Evolutionary conservation across 257 asterid species (phyloP), one percentile per base, ranked within the genome.

Genomic region (Haberlea rhodopensis): DNA sequence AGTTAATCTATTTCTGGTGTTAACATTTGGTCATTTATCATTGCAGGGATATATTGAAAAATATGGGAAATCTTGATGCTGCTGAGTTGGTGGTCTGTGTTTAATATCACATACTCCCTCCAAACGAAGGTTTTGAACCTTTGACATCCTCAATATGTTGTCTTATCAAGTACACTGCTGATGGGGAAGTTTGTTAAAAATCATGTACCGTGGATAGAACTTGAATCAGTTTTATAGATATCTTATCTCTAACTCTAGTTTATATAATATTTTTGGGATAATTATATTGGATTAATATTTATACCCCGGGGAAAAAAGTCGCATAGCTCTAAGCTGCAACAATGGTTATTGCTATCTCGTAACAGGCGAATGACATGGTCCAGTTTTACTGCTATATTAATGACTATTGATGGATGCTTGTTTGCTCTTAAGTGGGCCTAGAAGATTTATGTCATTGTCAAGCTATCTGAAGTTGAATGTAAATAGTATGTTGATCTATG

Each of bases 41-140:
- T 75, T 89, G 94, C 97, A 92, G 99, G 99, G 80, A 1, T 87
- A 92, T 49, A 79, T 92, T 54, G 84, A 63, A 27, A 87, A 76
- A 69, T 81, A 87, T 79, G 88, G 91, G 67, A 82, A 83, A 76
- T 63, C 68, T 55, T 78, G 86, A 81, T 61, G 43, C 43, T 51
- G 80, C 70, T 56, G 75, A 77, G 56, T 20, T 69, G 60, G 64
- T 51, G 53, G 60, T 32, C 73, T 66, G 25, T 68, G 69, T 40
- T 29, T 60, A 24, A 20, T 37, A 58, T 45, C 57, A 9, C 37
- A 20, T 59, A 18, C 49, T 54, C 65, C 75, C 8, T 46, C 66
- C 19, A 49, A 70, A 61, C 57, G 75, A 46, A 71, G 66, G 68
- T 57, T 45, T 55, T 49, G 75, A 61, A 46, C 69, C 75, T 63